A percentile compares a stretch with the other conserved stretches of the same genome.
These are phyloP conservation scores for Elaeis oleifera DNA, from an alignment of 202 grass and related monocot species.

Conservation along the genomic window DNA sequence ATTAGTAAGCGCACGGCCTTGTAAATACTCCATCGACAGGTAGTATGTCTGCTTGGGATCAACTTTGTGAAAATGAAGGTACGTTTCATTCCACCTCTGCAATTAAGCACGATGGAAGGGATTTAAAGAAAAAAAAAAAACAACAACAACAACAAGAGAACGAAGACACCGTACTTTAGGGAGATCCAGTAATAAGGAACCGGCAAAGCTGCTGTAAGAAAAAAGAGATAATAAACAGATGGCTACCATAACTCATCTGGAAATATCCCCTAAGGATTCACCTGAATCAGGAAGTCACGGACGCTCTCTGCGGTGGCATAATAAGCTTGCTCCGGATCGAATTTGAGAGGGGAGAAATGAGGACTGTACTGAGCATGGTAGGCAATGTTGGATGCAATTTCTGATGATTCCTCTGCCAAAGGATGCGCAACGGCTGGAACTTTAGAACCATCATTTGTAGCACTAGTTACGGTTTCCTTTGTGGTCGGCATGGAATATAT, in stretches of 20 bases:
- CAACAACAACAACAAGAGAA: no score
- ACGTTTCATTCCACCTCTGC: slow-evolving; percentile 96
- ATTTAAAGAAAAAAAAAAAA: no score
- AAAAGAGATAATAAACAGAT: no score
- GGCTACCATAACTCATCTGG: background rate
- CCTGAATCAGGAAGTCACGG: slow-evolving; percentile 75
- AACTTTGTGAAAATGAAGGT: slow-evolving; percentile 85
- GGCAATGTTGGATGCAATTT: slow-evolving; percentile 81
- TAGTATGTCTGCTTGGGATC: slow-evolving; percentile 99
- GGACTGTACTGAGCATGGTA: slow-evolving; percentile 71
- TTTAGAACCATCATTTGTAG: slow-evolving; percentile 24
- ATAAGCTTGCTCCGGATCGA: slow-evolving; percentile 80
- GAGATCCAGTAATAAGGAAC: no score
- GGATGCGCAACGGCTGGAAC: slow-evolving; percentile 58
- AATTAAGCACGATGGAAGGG: background rate
- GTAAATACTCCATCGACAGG: slow-evolving; percentile 98
- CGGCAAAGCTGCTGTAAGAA: no score
- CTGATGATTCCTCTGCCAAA: slow-evolving; percentile 36
- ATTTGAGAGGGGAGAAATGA: slow-evolving; percentile 71
- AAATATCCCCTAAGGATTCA: slow-evolving; percentile 16
- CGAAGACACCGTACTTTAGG: no score
- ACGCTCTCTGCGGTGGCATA: slow-evolving; percentile 87
- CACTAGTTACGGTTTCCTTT: slow-evolving; percentile 22
- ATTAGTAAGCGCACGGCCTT: slow-evolving; percentile 87
- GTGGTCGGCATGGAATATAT: slow-evolving; percentile 1